Percentiles rank a stretch among this genome's conserved stretches.
phyloP scores from a whole-genome alignment of 164 flowering plant genomes.

The Vitis vinifera region DNA sequence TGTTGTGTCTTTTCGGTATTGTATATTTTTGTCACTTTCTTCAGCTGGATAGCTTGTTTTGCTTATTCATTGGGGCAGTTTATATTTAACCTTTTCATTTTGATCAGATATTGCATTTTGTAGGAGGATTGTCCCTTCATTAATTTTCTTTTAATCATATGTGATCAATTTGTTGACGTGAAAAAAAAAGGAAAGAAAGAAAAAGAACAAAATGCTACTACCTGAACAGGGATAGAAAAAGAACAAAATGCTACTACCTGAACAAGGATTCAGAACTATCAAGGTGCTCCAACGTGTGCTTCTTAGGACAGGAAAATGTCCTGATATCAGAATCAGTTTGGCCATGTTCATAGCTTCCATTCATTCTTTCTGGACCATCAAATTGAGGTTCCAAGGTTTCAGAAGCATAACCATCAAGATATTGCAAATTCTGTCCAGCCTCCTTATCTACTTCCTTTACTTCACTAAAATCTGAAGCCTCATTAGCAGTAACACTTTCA shows the following conservation, averaged over 20 bases:
- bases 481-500: constrained; percentile 52
- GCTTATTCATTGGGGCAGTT: too few relatives aligned
- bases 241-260: constrained; percentile 47
- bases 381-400: constrained; percentile 45
- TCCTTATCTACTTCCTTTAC: constrained; percentile 39
- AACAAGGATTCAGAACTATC: constrained; percentile 69
- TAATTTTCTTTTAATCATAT: too few relatives aligned
- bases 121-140: too few relatives aligned
- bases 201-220: background rate
- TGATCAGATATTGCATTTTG: too few relatives aligned
- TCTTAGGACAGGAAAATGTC: constrained; percentile 21
- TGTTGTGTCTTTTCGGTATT: too few relatives aligned
- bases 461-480: constrained; percentile 54
- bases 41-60: too few relatives aligned
- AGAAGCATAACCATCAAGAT: constrained; percentile 44
- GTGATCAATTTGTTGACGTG: too few relatives aligned
- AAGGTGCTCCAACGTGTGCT: constrained; percentile 40
- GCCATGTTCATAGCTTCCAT: constrained; percentile 42
- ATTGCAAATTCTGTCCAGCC: constrained; percentile 21
- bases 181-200: background rate
- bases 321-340: constrained; percentile 52
- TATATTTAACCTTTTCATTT: too few relatives aligned
- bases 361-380: constrained; percentile 42
- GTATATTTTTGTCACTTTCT: too few relatives aligned
- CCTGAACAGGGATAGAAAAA: background rate